Evolutionary conservation across 306 rosid genomes (phyloP), one percentile per base, ranked within the genome.

Genomic region (Comarum palustre): DNA sequence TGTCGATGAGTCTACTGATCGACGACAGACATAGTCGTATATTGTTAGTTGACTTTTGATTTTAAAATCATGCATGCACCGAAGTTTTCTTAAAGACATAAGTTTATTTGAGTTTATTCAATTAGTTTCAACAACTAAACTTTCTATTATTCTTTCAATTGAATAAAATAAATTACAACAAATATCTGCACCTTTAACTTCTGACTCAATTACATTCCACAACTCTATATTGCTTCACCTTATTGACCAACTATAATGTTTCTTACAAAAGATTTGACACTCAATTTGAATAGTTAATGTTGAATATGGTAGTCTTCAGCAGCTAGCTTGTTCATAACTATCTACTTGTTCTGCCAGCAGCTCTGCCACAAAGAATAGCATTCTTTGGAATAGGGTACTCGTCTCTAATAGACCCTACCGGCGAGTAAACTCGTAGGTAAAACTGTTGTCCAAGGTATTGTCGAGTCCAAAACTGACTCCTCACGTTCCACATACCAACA

Each of bases 371-470:
- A 12, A 87, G 92, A 73, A 94, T 89, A 74, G 98, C 97, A 88
- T 94, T 91, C 73, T 73, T 83, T 47, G 98, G 98, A 85, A 94
- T 79, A 19, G 86, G 87, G 71, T 82, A 91, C 79, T 94, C 98
- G 71, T 94, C 96, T 16, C 98, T 88, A 0, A 76, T 1, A 0
- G 98, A 89, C 68, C 43, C 77, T 61, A 77, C 97, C 0, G 94
- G 86, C 34, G 98, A 82, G 71, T 89, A 91, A 8, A 94, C 98
- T 70, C 98, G 68, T n/a, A 94, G 50, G 75, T 94, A 91, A 71
- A 94, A 91, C 15, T 94, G 98, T 68, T 94, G 91, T 25, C 98
- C 98, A 11, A 94, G 94, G 75, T 94, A 94, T 10, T 87, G 98
- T 77, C 98, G 45, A 36, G 88, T 86, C 98, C 97, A 93, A 63